Evolutionary conservation across 1,284 basidiomycete species (phyloP).

Genomic region (Apiotrichum mycotoxinovorans): DNA sequence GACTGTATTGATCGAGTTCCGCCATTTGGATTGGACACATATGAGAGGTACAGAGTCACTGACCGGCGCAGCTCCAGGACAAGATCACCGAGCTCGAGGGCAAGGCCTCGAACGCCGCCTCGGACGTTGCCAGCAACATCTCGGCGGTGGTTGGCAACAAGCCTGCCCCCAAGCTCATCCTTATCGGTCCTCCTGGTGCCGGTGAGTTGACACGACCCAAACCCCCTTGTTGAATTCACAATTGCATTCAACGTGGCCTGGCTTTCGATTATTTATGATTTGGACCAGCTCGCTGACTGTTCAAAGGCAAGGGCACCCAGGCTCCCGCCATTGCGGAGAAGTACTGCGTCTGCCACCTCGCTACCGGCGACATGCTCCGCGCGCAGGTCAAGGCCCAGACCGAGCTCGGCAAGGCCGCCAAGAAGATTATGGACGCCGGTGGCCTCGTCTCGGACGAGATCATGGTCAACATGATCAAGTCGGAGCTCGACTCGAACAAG

Average conservation of each 20-base stretch:
- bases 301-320: conserved; percentile 91
- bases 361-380: conserved; percentile 97
- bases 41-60: too few relatives aligned
- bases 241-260: too few relatives aligned
- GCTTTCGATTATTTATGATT: too few relatives aligned
- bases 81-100: conserved; percentile 46
- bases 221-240: too few relatives aligned
- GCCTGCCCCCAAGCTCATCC: conserved; percentile 74
- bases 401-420: conserved; percentile 81
- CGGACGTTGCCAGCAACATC: conserved; percentile 1
- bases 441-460: conserved; percentile 94
- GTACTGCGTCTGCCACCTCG: conserved; percentile 95
- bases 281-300: background rate
- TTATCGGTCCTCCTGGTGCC: conserved; percentile 94
- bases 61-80: conserved; percentile 37
- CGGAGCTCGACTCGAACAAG: conserved; percentile 90
- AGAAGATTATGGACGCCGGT: conserved; percentile 96
- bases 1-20: too few relatives aligned
- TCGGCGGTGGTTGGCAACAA: conserved; percentile 52
- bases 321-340: conserved; percentile 88
- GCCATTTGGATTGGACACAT: too few relatives aligned
- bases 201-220: conserved; percentile 60
- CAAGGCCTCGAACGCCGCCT: conserved; percentile 2
- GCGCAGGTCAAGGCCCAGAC: conserved; percentile 89
- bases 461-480: conserved; percentile 95